Evolutionary conservation across 805 yeast species (phyloP), one percentile per base, ranked within the genome.

Genomic region (Monosporozyma aquatica): DNA sequence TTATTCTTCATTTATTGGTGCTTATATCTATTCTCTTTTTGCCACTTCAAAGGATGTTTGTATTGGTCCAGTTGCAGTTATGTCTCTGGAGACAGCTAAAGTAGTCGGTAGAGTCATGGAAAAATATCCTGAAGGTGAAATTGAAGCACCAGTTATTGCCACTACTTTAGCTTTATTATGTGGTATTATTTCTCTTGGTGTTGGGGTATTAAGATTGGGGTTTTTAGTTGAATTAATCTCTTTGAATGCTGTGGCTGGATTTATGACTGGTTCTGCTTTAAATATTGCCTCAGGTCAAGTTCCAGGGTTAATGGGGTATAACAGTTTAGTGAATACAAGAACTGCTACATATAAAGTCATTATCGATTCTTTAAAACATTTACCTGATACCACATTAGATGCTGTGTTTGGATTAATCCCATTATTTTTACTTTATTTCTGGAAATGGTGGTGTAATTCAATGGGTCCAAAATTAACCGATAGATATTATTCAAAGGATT

Each of bases 21-120:
- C 87, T 10, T 74, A 87, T 56, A 76, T 83, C 41, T 89, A 89
- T 62, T 82, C 95, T 39, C 74, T 89, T 54, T 89, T 89, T 65
- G 97, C 97, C 11, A 89, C 97, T 11, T 83, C 95, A 20, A 89
- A 89, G 63, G 97, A 89, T 70, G 95, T 89, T 29, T 82, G 94
- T 47, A 87, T 89, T 54, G 97, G 97, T 22, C 97, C 97, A 9
- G 97, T 89, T 28, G 97, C 97, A 10, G 97, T 89, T 44, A 87
- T 89, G 95, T 83, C 95, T 13, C 62, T 78, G 50, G 89, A 87
- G 60, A 87, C 85, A 27, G 80, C 89, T 39, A 84, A 81, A 59
- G 87, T 85, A 43, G 71, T 89, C 43, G 71, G 76, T 22, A 68
- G 69, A 39, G 92, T 87, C 9, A 75, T 75, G 47, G 67, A 52